These are phyloP conservation scores for Coprinopsis strossmayeri DNA, from an alignment of 768 basidiomycete species.

Conservation along the genomic window DNA sequence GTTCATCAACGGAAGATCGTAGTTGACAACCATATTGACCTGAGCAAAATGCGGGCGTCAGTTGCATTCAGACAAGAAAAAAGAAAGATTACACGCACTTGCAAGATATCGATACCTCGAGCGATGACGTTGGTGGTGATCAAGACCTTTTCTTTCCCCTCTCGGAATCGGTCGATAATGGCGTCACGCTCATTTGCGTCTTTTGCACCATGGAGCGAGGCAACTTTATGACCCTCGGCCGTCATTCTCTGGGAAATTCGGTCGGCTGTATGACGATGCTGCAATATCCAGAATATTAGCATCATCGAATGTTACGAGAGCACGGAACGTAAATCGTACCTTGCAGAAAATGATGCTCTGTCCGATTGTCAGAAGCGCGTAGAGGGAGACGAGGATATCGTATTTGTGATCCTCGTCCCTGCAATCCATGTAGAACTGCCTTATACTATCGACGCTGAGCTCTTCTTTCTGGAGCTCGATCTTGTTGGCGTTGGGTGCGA, in stretches of 20 bases:
- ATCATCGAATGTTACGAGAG: too few species aligned
- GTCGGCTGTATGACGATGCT: constrained; percentile 92
- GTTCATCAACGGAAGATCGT: constrained; percentile 85
- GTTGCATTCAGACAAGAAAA: too few species aligned
- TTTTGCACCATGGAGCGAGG: constrained; percentile 92
- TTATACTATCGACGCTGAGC: constrained; percentile 87
- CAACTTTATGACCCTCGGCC: constrained; percentile 91
- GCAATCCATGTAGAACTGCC: constrained; percentile 98
- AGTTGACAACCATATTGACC: constrained; percentile 99
- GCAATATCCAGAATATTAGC: constrained; percentile 4
- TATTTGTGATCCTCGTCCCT: constrained; percentile 88
- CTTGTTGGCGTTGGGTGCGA: constrained; percentile 93
- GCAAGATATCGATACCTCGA: constrained; percentile 95
- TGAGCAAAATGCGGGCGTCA: neutral
- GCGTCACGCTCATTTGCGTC: constrained; percentile 84
- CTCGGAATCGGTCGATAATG: constrained; percentile 92
- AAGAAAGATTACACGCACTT: constrained; percentile 24
- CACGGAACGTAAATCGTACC: constrained; percentile 34
- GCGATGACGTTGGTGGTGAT: constrained; percentile 99
- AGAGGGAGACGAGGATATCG: constrained; percentile 87
- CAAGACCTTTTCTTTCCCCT: constrained; percentile 89
- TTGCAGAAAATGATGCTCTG: constrained; percentile 99
- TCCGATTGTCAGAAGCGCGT: constrained; percentile 87
- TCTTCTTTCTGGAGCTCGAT: constrained; percentile 94
- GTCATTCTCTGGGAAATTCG: constrained; percentile 87